Conservation (phyloP, 495 filamentous ascomycete species). For the Trichoderma asperelloides region DNA sequence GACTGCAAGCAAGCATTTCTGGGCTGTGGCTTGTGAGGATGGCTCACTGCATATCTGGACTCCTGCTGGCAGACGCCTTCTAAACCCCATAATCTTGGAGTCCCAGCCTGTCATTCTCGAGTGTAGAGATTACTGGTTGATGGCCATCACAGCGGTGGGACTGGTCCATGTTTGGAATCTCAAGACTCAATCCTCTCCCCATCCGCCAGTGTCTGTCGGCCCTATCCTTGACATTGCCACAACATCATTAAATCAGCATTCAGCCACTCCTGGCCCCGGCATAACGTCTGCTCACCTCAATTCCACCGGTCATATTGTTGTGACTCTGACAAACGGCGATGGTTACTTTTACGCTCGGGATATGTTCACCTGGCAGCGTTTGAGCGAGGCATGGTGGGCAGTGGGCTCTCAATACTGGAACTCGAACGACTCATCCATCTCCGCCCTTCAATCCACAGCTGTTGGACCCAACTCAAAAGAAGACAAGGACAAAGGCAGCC, state of each 20-base stretch:
- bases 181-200: slow-evolving; percentile 70
- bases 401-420: slow-evolving; percentile 98
- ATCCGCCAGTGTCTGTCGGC: slow-evolving; percentile 83
- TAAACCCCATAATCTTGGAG: slow-evolving; percentile 78
- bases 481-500: slow-evolving; percentile 25
- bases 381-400: slow-evolving; percentile 96
- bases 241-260: slow-evolving; percentile 52
- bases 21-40: slow-evolving; percentile 89
- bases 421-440: slow-evolving; percentile 75
- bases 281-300: slow-evolving; percentile 88
- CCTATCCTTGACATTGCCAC: slow-evolving; percentile 81
- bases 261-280: slow-evolving; percentile 64
- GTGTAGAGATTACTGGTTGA: slow-evolving; percentile 76
- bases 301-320: slow-evolving; percentile 69
- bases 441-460: slow-evolving; percentile 64
- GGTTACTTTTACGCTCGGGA: slow-evolving; percentile 76
- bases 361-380: slow-evolving; percentile 88
- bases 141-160: slow-evolving; percentile 81
- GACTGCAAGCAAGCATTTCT: slow-evolving; percentile 82
- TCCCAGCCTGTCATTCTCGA: slow-evolving; percentile 91
- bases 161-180: slow-evolving; percentile 93
- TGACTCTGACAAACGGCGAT: slow-evolving; percentile 86
- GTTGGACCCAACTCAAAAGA: slow-evolving; percentile 26
- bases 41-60: slow-evolving; percentile 91
- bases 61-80: slow-evolving; percentile 77